These are phyloP conservation scores for Globisporangium apiculatum DNA, from an alignment of 352 stramenopile genomes.

Conservation along the genomic window DNA sequence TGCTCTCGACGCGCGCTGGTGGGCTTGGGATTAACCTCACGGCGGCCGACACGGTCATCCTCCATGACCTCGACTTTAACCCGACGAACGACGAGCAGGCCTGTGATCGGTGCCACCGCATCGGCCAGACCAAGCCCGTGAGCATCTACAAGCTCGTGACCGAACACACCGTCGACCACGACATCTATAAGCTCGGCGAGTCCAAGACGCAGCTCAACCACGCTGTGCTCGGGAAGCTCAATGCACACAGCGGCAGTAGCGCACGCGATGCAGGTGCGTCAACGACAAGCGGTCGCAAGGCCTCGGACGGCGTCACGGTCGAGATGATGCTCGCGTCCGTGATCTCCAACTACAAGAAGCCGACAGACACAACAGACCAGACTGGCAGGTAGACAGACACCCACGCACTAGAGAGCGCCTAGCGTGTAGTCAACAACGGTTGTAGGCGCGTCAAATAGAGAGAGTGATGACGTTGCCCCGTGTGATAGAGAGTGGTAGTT, in stretches of 20 bases:
- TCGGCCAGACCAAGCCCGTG: slow-evolving; percentile 86
- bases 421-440: too few species aligned
- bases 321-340: slow-evolving; percentile 80
- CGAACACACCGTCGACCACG: slow-evolving; percentile 87
- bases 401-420: not conserved
- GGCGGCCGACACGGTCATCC: slow-evolving; percentile 84
- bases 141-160: slow-evolving; percentile 92
- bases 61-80: slow-evolving; percentile 87
- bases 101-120: slow-evolving; percentile 87
- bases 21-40: slow-evolving; percentile 98
- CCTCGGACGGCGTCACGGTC: slow-evolving; percentile 37
- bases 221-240: slow-evolving; percentile 79
- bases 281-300: slow-evolving; percentile 16
- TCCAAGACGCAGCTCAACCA: slow-evolving; percentile 86
- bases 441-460: too few species aligned
- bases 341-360: slow-evolving; percentile 61
- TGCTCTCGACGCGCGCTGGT: slow-evolving; percentile 95
- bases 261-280: not conserved
- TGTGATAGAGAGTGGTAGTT: too few species aligned
- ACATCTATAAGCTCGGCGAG: slow-evolving; percentile 85
- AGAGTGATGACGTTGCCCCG: too few species aligned
- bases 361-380: not conserved
- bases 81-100: slow-evolving; percentile 82
- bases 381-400: not conserved
- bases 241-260: slow-evolving; percentile 35